These are phyloP conservation scores for Grifola frondosa DNA, from an alignment of 1,284 basidiomycete species.

Conservation along the genomic window DNA sequence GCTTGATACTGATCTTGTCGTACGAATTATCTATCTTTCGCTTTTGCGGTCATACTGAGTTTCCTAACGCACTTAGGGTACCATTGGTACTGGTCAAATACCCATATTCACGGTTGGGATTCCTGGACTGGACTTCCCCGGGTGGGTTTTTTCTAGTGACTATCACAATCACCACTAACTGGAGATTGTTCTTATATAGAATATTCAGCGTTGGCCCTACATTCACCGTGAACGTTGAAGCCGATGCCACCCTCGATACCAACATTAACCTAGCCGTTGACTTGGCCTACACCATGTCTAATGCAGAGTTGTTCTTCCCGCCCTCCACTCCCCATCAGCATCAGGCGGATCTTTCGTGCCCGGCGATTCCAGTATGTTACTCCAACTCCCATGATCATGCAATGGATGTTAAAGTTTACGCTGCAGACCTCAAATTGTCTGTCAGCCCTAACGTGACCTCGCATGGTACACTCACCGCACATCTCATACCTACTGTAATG, in stretches of 20 bases:
- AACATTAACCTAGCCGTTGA: conserved; percentile 17
- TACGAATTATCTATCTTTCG: too few relatives aligned
- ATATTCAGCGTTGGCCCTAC: conserved; percentile 38
- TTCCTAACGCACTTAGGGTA: too few relatives aligned
- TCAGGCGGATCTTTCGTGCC: conserved; percentile 23
- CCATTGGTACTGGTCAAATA: conserved; percentile 36
- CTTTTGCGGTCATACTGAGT: too few relatives aligned
- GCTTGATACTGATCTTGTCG: too few relatives aligned
- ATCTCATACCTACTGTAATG: conserved; percentile 17
- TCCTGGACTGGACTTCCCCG: conserved; percentile 43
- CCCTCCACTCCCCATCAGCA: conserved; percentile 17
- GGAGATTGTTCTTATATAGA: too few relatives aligned
- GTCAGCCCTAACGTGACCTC: conserved; percentile 38
- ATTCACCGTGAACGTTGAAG: conserved; percentile 17
- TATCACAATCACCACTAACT: background rate
- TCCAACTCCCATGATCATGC: too few relatives aligned
- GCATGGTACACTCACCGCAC: conserved; percentile 41
- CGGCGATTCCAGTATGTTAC: conserved; percentile 39
- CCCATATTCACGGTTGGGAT: conserved; percentile 37
- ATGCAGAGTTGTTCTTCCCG: conserved; percentile 47
- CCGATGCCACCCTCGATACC: conserved; percentile 15
- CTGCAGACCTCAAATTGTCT: conserved; percentile 41
- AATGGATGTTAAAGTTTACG: background rate
- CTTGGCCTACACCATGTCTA: conserved; percentile 26
- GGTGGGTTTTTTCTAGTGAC: too few relatives aligned